phyloP scores from a whole-genome alignment of 2,329 filamentous ascomycete genomes.

The Zymoseptoria crescenta region DNA sequence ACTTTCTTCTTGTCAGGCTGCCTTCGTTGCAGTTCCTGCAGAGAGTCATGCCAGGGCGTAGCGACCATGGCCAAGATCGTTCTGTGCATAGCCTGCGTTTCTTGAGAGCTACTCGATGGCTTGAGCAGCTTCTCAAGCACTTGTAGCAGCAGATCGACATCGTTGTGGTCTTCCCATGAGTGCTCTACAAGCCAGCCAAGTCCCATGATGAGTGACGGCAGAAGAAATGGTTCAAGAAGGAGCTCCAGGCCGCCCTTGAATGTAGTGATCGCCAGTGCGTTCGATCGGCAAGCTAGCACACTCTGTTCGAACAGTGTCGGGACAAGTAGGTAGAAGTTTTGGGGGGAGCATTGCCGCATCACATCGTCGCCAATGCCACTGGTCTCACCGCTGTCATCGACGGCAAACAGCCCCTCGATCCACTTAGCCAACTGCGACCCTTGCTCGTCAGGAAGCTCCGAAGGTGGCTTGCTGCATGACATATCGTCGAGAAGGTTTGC shows the following conservation, averaged over 20 bases:
- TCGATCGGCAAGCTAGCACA: constrained; percentile 59
- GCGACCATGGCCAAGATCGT: constrained; percentile 66
- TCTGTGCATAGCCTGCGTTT: constrained; percentile 62
- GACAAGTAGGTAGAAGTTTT: constrained; percentile 72
- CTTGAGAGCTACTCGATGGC: constrained; percentile 61
- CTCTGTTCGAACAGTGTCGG: constrained; percentile 71
- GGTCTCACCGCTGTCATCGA: constrained; percentile 47
- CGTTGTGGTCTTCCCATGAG: constrained; percentile 55
- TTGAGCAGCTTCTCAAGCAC: constrained; percentile 66
- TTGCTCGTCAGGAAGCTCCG: constrained; percentile 59
- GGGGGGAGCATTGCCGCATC: constrained; percentile 72
- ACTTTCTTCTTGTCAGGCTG: constrained; percentile 63
- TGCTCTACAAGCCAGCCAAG: constrained; percentile 64
- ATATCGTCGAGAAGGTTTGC: constrained; percentile 56
- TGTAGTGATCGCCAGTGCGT: constrained; percentile 58
- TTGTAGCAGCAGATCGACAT: constrained; percentile 61
- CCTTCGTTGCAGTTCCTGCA: constrained; percentile 58
- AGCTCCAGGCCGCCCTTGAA: constrained; percentile 72
- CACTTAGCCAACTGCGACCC: constrained; percentile 61
- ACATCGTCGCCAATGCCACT: constrained; percentile 70
- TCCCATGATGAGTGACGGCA: constrained; percentile 70
- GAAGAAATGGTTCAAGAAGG: constrained; percentile 68
- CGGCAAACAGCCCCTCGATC: constrained; percentile 70
- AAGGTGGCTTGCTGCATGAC: constrained; percentile 48
- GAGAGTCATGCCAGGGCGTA: constrained; percentile 57